Percentiles rank a stretch among this genome's conserved stretches.
Evolutionary conservation across 2,329 filamentous ascomycete genomes (phyloP).

Genomic region (Aureobasidium sp.): DNA sequence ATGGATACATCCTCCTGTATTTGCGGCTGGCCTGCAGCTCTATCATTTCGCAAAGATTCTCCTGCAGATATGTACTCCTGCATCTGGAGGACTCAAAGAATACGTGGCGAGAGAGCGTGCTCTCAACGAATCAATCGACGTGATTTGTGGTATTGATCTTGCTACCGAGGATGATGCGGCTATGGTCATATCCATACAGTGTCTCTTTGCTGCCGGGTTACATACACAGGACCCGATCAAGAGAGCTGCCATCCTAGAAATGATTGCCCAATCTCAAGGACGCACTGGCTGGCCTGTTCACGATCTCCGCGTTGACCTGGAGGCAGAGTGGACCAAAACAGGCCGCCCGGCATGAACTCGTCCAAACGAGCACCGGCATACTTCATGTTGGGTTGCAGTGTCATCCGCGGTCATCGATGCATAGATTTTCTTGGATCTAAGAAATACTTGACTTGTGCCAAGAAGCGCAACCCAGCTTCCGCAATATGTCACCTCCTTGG

Average conservation of each 20-base stretch:
- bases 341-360: neutral
- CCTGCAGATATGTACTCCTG: slow-evolving; percentile 44
- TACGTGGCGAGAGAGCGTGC: slow-evolving; percentile 36
- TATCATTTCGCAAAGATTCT: slow-evolving; percentile 46
- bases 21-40: slow-evolving; percentile 41
- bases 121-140: slow-evolving; percentile 38
- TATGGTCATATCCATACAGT: slow-evolving; percentile 40
- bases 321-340: slow-evolving; percentile 1
- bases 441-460: no score
- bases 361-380: no score
- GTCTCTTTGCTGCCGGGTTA: slow-evolving; percentile 37
- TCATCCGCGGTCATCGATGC: neutral
- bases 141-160: slow-evolving; percentile 44
- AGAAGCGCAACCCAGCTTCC: no score
- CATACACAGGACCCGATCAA: slow-evolving; percentile 35
- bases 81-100: slow-evolving; percentile 39
- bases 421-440: no score
- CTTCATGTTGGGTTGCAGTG: neutral
- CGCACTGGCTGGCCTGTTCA: slow-evolving; percentile 32
- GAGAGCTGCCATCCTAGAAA: slow-evolving; percentile 28
- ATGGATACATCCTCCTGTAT: slow-evolving; percentile 44
- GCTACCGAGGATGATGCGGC: slow-evolving; percentile 36
- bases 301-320: slow-evolving; percentile 10
- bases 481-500: no score
- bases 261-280: slow-evolving; percentile 31